Evolutionary conservation across 352 stramenopile genomes (phyloP), one percentile per base, ranked within the genome.

Genomic region (Phytopythium aichiense): DNA sequence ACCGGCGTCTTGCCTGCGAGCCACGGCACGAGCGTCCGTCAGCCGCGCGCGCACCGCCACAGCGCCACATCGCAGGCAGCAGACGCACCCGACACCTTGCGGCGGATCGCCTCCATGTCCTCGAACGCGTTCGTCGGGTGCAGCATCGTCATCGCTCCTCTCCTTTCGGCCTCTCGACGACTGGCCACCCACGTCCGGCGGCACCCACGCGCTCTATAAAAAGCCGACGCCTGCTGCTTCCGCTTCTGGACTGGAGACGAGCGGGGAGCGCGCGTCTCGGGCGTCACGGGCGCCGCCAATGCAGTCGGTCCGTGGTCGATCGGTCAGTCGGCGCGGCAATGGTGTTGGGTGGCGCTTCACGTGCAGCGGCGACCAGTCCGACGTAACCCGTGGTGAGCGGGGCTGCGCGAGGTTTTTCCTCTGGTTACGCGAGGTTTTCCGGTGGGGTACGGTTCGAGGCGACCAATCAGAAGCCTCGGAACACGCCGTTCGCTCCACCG

Each of bases 101-200:
- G 78, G 43, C 77, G 75, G 56, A 85, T 88, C 43, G 66, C 67
- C 46, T 88, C 73, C 51, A 88, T 71, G 58, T 83, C 76, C 52
- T 65, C 67, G 64, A 88, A 88, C 37, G 64, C 76, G 63, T 85
- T 85, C 33, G 76, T 85, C 22, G 78, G 78, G 35, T 88, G 78
- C 53, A 85, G 31, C 78, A 81, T 81, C 4, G 23, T 63, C 50
- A 42, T 28, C 23, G 38, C 13, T n/a, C 6, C 13, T 18, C 38
- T n/a, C 12, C 15, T 16, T 15, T 45, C 38, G 8, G 0, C 38
- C 38, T 45, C 13, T 45, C 6, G 38, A 45, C 38, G 38, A 45
- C 38, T 45, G 38, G 13, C 35, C 16, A 6, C 13, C 13, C 38
- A n/a, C 38, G 15, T 20, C 38, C 1, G 4, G 16, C 38, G 38